A percentile compares a stretch with the other conserved stretches of the same genome.
Evolutionary conservation across 2,329 filamentous ascomycete species (phyloP).

Genomic region (Rutstroemia sp.): DNA sequence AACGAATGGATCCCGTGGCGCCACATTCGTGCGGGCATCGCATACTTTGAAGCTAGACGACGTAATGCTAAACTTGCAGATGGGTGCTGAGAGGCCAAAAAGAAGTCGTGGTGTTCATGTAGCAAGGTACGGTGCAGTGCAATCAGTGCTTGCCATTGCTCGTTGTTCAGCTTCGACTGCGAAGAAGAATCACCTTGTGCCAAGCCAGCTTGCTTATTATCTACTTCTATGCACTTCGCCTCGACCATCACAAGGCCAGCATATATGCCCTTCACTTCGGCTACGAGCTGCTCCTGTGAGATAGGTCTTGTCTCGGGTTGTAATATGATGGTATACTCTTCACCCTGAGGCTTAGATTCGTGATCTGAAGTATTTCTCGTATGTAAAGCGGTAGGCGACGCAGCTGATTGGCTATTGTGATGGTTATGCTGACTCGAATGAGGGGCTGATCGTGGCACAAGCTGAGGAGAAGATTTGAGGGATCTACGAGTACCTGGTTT

Average conservation of each 20-base stretch:
- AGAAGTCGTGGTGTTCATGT: conserved; percentile 80
- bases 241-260: conserved; percentile 76
- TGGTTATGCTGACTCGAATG: conserved; percentile 1
- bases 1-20: conserved; percentile 83
- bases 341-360: conserved; percentile 47
- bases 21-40: conserved; percentile 94
- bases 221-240: conserved; percentile 81
- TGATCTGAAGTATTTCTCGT: not conserved
- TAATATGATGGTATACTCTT: conserved; percentile 38
- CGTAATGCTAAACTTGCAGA: conserved; percentile 62
- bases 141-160: conserved; percentile 81
- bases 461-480: conserved; percentile 5
- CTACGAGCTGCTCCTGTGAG: conserved; percentile 25
- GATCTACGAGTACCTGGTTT: conserved; percentile 14
- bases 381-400: not conserved
- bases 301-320: conserved; percentile 42
- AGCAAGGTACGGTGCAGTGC: conserved; percentile 73
- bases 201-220: conserved; percentile 50
- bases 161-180: conserved; percentile 43
- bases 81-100: conserved; percentile 81
- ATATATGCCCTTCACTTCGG: conserved; percentile 51
- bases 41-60: conserved; percentile 69
- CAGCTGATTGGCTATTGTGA: not conserved
- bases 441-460: not conserved
- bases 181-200: conserved; percentile 40